phyloP scores from a whole-genome alignment of 768 basidiomycete species.

The Leccinum disarticulatum region DNA sequence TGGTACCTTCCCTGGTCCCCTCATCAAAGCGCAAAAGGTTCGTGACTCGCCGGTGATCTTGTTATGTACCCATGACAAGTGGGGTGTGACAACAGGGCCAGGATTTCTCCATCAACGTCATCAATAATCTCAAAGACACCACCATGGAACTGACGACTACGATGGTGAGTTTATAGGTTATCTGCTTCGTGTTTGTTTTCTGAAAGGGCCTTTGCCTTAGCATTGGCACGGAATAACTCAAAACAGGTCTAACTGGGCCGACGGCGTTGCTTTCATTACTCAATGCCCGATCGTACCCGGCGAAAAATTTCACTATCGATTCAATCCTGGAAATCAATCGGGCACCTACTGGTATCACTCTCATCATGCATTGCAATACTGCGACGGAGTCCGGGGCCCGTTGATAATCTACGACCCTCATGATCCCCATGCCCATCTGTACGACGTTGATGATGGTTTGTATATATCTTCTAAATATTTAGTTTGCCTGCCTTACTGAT shows the following conservation, averaged over 20 bases:
- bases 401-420: slow-evolving; percentile 46
- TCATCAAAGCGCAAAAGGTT: slow-evolving; percentile 45
- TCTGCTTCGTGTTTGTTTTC: not conserved
- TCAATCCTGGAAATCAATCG: slow-evolving; percentile 37
- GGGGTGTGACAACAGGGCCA: slow-evolving; percentile 27
- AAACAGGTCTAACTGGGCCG: slow-evolving; percentile 33
- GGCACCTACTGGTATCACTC: slow-evolving; percentile 54
- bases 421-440: slow-evolving; percentile 41
- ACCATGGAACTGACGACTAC: slow-evolving; percentile 37
- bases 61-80: not conserved
- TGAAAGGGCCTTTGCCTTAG: slow-evolving; percentile 12
- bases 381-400: slow-evolving; percentile 44
- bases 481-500: not conserved
- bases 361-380: slow-evolving; percentile 39
- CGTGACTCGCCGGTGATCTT: not conserved
- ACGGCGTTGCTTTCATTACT: slow-evolving; percentile 43
- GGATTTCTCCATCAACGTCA: slow-evolving; percentile 38
- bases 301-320: slow-evolving; percentile 41
- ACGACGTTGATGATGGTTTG: slow-evolving; percentile 49
- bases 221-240: slow-evolving; percentile 39
- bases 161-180: slow-evolving; percentile 30
- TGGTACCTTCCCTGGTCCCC: slow-evolving; percentile 49
- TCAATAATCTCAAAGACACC: slow-evolving; percentile 32
- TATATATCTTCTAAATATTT: not conserved
- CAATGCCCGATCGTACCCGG: slow-evolving; percentile 46